Conservation (phyloP, 768 basidiomycete species). For the Tricholoma terreum region DNA sequence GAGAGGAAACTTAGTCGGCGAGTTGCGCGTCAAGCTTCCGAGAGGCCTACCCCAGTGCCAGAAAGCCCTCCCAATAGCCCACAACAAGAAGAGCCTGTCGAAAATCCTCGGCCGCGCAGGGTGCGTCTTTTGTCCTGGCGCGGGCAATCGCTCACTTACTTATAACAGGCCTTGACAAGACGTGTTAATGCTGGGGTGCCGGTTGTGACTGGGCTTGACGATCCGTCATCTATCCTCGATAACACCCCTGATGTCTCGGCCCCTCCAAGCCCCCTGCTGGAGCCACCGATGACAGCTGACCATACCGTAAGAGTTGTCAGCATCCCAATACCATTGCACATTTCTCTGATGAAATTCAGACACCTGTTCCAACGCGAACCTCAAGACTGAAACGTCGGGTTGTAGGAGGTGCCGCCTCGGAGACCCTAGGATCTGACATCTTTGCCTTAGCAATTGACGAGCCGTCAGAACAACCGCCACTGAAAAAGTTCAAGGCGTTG, state of each 20-base stretch:
- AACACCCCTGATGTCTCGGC: conserved; percentile 24
- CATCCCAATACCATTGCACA: background rate
- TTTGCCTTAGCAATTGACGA: conserved; percentile 21
- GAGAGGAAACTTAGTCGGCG: conserved; percentile 33
- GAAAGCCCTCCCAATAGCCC: conserved; percentile 7
- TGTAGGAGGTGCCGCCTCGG: conserved; percentile 25
- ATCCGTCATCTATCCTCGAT: conserved; percentile 38
- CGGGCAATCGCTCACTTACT: background rate
- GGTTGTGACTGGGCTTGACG: conserved; percentile 43
- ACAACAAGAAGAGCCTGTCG: conserved; percentile 12
- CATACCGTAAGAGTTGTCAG: conserved; percentile 16
- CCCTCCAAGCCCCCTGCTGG: conserved; percentile 15
- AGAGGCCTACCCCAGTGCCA: conserved; percentile 27
- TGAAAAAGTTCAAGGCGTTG: conserved; percentile 68
- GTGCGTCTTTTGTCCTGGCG: conserved; percentile 15
- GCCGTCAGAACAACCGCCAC: conserved; percentile 46
- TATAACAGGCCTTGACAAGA: conserved; percentile 39
- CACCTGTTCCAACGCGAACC: conserved; percentile 38
- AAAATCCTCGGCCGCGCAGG: conserved; percentile 27
- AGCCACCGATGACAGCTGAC: conserved; percentile 14
- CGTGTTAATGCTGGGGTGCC: conserved; percentile 37
- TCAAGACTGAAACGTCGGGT: conserved; percentile 55
- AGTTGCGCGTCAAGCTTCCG: conserved; percentile 36
- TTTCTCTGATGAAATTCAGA: conserved; percentile 22
- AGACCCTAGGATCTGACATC: conserved; percentile 19